Conservation (phyloP, 176 grass and related monocot species). For the Miscanthus lutarioriparius region DNA sequence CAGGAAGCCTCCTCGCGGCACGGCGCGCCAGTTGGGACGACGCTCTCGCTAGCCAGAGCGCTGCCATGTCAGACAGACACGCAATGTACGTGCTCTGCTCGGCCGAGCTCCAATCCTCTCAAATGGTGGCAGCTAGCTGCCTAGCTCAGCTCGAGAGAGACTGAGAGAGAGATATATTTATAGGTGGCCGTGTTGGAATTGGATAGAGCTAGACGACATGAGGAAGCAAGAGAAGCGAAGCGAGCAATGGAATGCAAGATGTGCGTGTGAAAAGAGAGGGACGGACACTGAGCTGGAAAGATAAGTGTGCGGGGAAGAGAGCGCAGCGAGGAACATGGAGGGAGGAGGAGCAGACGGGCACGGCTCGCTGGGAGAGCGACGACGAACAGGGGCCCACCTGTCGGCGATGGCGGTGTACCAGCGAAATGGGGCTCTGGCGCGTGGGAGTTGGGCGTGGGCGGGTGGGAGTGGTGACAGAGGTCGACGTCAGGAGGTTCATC, state of each 20-base stretch:
- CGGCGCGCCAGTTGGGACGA: slow-evolving; percentile 30
- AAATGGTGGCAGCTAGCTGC: background rate
- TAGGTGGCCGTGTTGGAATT: slow-evolving; percentile 20
- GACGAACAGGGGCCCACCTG: slow-evolving; percentile 14
- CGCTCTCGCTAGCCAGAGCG: slow-evolving; percentile 18
- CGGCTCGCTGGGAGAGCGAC: slow-evolving; percentile 31
- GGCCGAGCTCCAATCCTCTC: background rate
- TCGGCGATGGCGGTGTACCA: background rate
- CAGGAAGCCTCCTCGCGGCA: background rate
- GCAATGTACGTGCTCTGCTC: background rate
- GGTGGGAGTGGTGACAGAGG: background rate
- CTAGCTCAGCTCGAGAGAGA: background rate
- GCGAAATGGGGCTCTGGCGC: background rate
- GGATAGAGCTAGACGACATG: background rate
- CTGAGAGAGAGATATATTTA: background rate
- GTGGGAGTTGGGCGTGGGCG: background rate
- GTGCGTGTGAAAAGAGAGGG: background rate
- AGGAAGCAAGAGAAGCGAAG: background rate
- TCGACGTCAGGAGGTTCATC: background rate
- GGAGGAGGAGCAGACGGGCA: slow-evolving; percentile 40
- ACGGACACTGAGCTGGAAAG: slow-evolving; percentile 34
- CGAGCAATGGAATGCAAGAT: background rate
- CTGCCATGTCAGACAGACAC: slow-evolving; percentile 13
- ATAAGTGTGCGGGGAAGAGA: slow-evolving; percentile 22
- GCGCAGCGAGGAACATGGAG: background rate